phyloP scores from a whole-genome alignment of 2,329 filamentous ascomycete genomes.

The Rugonectria rugulosa region DNA sequence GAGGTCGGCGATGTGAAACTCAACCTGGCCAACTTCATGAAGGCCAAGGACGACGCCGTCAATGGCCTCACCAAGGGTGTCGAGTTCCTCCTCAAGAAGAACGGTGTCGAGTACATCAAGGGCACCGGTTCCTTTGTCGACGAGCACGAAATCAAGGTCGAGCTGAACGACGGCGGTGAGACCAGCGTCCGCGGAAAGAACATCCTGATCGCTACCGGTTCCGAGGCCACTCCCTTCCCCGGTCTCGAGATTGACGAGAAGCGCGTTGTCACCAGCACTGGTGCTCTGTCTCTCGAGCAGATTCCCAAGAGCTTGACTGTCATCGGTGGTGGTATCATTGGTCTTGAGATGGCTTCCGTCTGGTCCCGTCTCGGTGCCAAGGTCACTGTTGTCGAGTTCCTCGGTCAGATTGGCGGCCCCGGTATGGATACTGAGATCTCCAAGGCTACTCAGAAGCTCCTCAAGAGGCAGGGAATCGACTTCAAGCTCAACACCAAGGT shows the following conservation, averaged over 20 bases:
- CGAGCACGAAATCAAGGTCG: conserved; percentile 91
- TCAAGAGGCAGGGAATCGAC: conserved; percentile 95
- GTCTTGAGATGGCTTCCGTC: conserved; percentile 97
- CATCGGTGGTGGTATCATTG: conserved; percentile 98
- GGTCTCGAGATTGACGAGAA: conserved; percentile 97
- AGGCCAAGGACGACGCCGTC: conserved; percentile 95
- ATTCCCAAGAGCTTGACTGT: conserved; percentile 97
- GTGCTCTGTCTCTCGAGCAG: conserved; percentile 86
- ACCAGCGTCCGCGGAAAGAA: conserved; percentile 90
- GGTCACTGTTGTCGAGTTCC: conserved; percentile 97
- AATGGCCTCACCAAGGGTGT: conserved; percentile 92
- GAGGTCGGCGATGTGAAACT: conserved; percentile 97
- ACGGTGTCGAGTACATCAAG: conserved; percentile 97
- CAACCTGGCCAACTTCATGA: conserved; percentile 96
- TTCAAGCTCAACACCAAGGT: conserved; percentile 99
- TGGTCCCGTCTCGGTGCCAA: conserved; percentile 94
- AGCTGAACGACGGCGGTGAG: conserved; percentile 90
- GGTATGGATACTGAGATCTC: conserved; percentile 96
- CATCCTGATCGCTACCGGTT: conserved; percentile 96
- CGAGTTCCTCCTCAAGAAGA: conserved; percentile 99
- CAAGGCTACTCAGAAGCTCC: conserved; percentile 90
- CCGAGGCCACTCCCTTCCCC: conserved; percentile 94
- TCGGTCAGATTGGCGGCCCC: conserved; percentile 94
- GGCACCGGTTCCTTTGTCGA: conserved; percentile 86
- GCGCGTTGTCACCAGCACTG: conserved; percentile 95